Evolutionary conservation across 2,329 filamentous ascomycete genomes (phyloP).

Genomic region (Ophiostoma quercus): DNA sequence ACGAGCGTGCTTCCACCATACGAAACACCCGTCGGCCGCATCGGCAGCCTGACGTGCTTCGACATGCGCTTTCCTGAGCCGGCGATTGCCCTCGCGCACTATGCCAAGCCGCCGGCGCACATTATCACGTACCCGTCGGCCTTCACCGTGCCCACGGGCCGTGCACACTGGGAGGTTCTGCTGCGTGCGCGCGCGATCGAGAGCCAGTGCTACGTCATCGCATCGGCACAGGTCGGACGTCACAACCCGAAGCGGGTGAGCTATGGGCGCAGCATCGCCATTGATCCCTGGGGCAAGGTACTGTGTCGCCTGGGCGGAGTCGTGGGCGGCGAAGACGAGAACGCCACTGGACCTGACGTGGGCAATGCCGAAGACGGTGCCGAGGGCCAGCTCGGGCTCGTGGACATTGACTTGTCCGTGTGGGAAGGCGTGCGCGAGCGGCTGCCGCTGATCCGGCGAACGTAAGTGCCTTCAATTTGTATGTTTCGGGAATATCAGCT

Average conservation of each 20-base stretch:
- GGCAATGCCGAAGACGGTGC: constrained; percentile 33
- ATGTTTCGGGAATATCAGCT: background rate
- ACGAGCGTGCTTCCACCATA: constrained; percentile 54
- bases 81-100: constrained; percentile 56
- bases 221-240: constrained; percentile 72
- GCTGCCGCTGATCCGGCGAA: constrained; percentile 50
- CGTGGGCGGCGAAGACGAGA: constrained; percentile 39
- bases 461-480: constrained; percentile 38
- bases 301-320: constrained; percentile 58
- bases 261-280: constrained; percentile 80
- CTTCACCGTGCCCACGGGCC: constrained; percentile 81
- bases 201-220: constrained; percentile 80
- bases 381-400: constrained; percentile 49
- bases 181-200: constrained; percentile 80
- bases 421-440: constrained; percentile 45
- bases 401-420: constrained; percentile 48
- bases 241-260: constrained; percentile 61
- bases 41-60: constrained; percentile 84
- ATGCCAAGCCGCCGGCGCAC: constrained; percentile 50
- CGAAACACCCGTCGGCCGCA: constrained; percentile 63
- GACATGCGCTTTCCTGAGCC: constrained; percentile 81
- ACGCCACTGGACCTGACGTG: constrained; percentile 19
- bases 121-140: constrained; percentile 83
- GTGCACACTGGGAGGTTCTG: constrained; percentile 78
- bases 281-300: constrained; percentile 82